Percentiles rank a stretch among this genome's conserved stretches.
phyloP scores from a whole-genome alignment of 176 grass and related monocot species.

The Luzula sylvatica region DNA sequence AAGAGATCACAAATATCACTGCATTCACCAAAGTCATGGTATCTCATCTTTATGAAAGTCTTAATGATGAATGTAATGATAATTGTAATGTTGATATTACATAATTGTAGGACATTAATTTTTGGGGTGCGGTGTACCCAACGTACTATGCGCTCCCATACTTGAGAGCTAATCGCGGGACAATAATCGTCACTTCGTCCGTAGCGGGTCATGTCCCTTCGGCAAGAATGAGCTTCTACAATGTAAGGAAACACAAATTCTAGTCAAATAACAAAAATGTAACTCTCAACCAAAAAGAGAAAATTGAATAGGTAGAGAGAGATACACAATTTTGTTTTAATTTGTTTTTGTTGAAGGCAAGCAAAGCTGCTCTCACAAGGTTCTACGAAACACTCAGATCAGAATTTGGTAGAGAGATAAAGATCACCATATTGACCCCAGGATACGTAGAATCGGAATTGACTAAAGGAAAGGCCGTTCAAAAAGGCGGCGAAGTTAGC shows the following conservation, averaged over 20 bases:
- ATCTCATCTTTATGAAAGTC: neutral
- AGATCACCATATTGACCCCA: slow-evolving; percentile 24
- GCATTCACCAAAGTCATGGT: slow-evolving; percentile 51
- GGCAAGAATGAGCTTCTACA: slow-evolving; percentile 45
- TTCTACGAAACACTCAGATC: slow-evolving; percentile 33
- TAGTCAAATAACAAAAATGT: neutral
- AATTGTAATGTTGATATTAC: neutral
- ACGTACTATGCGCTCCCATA: slow-evolving; percentile 55
- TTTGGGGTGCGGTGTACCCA: slow-evolving; percentile 60
- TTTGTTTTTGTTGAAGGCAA: slow-evolving; percentile 18
- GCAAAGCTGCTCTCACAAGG: slow-evolving; percentile 31
- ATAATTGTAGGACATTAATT: slow-evolving; percentile 54
- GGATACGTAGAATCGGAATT: slow-evolving; percentile 31
- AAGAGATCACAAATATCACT: slow-evolving; percentile 45
- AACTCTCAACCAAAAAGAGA: neutral
- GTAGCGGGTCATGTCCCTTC: slow-evolving; percentile 22
- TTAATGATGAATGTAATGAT: neutral
- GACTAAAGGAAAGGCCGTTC: slow-evolving; percentile 32
- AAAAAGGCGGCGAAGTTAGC: slow-evolving; percentile 19
- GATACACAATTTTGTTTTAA: neutral
- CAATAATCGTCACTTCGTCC: slow-evolving; percentile 35
- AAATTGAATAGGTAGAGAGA: too few species aligned
- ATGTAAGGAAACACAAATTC: slow-evolving; percentile 26
- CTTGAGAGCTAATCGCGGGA: slow-evolving; percentile 41
- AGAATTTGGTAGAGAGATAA: slow-evolving; percentile 24